Evolutionary conservation across 2,329 filamentous ascomycete species (phyloP).

Genomic region (Aureobasidium sp.): DNA sequence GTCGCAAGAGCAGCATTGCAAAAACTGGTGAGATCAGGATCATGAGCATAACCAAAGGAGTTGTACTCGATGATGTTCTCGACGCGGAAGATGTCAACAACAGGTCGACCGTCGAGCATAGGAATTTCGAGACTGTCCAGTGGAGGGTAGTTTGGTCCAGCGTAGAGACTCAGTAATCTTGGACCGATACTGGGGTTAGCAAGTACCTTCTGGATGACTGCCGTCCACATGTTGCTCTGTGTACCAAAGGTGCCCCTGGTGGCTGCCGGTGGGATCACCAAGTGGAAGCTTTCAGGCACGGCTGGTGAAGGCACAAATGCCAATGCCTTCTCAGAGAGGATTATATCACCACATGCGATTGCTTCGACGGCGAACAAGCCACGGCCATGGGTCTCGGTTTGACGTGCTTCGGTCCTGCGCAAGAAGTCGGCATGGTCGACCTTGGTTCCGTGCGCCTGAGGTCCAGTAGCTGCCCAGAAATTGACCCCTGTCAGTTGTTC

Average conservation of each 20-base stretch:
- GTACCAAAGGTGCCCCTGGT: constrained; percentile 15
- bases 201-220: constrained; percentile 19
- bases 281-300: constrained; percentile 2
- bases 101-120: constrained; percentile 2
- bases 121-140: constrained; percentile 11
- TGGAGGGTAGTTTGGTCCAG: constrained; percentile 15
- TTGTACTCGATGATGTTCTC: constrained; percentile 37
- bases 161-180: constrained; percentile 19
- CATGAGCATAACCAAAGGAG: constrained; percentile 9
- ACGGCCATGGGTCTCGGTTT: background rate
- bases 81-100: constrained; percentile 25
- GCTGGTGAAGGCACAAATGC: constrained; percentile 18
- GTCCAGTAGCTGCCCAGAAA: background rate
- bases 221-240: constrained; percentile 17
- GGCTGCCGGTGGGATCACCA: background rate
- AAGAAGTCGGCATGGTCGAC: constrained; percentile 22
- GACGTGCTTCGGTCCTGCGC: background rate
- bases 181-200: constrained; percentile 18
- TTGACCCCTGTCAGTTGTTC: background rate
- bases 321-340: constrained; percentile 22
- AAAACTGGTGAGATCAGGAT: background rate
- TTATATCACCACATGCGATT: constrained; percentile 6
- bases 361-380: constrained; percentile 1
- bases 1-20: background rate
- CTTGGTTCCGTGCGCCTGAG: background rate